Conservation (phyloP, 2,329 filamentous ascomycete species). For the Fusarium sp. region DNA sequence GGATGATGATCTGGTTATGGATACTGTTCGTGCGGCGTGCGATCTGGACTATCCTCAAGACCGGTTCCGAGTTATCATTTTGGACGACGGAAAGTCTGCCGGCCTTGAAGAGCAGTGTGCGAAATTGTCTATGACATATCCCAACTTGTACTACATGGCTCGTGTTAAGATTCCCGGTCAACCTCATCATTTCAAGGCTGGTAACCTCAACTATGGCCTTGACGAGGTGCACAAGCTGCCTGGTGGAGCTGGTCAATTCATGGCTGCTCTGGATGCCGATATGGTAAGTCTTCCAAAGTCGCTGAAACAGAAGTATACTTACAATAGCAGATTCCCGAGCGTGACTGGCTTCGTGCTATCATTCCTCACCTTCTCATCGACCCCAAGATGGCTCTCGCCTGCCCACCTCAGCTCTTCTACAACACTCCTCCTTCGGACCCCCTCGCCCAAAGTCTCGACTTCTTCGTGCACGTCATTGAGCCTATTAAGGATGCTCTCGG, state of each 20-base stretch:
- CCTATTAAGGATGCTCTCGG: constrained; percentile 63
- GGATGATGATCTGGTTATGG: constrained; percentile 65
- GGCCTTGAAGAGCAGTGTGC: constrained; percentile 56
- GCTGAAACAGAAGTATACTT: constrained; percentile 4
- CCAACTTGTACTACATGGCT: constrained; percentile 65
- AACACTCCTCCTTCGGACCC: constrained; percentile 70
- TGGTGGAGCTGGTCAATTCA: constrained; percentile 66
- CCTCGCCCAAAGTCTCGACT: constrained; percentile 67
- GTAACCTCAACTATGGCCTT: constrained; percentile 71
- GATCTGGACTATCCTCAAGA: constrained; percentile 65
- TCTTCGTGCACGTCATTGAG: constrained; percentile 67
- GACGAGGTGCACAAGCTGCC: constrained; percentile 62
- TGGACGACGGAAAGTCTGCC: constrained; percentile 65
- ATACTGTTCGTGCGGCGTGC: constrained; percentile 67
- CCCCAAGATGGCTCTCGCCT: constrained; percentile 68
- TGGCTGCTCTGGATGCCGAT: constrained; percentile 74
- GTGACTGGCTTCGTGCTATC: constrained; percentile 68
- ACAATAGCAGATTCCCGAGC: constrained; percentile 64
- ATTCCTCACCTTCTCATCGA: constrained; percentile 70
- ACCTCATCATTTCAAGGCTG: constrained; percentile 71
- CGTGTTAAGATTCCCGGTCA: constrained; percentile 61
- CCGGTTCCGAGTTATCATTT: constrained; percentile 64
- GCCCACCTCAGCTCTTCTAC: constrained; percentile 72
- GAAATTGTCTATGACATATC: constrained; percentile 54
- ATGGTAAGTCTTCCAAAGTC: constrained; percentile 58